Evolutionary conservation across 2,329 filamentous ascomycete genomes (phyloP), one percentile per base, ranked within the genome.

Genomic region (Diplodia intermedia): DNA sequence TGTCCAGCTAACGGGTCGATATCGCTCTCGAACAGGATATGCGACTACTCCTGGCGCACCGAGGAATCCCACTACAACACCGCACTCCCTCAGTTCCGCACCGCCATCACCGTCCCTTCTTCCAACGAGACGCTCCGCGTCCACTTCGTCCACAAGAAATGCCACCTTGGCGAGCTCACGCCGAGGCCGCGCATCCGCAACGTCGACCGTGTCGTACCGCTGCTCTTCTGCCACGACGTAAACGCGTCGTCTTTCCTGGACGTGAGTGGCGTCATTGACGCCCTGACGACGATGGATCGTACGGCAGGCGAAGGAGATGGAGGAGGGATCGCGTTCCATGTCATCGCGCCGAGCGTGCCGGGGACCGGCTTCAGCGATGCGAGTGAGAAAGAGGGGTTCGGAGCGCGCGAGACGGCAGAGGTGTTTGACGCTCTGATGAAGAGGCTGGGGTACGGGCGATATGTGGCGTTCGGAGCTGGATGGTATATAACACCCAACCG

Each of bases 351-450:
- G 1, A 88, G 86, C 53, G 82, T 91, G 23, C 89, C 89, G 0
- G 89, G 89, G 0, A 80, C 90, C 55, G 89, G 88, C 18, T 91
- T 91, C 73, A 90, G 88, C 75, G 88, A 91, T 75, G 81, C 88
- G 2, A 81, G 89, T 49, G 79, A 82, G 0, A 81, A 81, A 66
- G 83, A 84, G 57, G 78, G 78, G 8, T 80, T 84, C 73, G 82
- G 84, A n/a, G 76, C 88, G 67, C 74, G 80, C 6, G 79, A 83
- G 14, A 86, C 87, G 0, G 88, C 87, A 0, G 81, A 82, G 1
- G 77, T 89, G 14, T 82, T 90, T 65, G 80, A 89, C 72, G 76
- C 73, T 0, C 73, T 91, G 66, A 91, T 91, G 89, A 76, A 76
- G 61, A 81, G 85, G 33, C 78, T 91, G 7, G 85, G 83, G 1